Conservation (phyloP, 495 filamentous ascomycete genomes). For the Neurospora intermedia region DNA sequence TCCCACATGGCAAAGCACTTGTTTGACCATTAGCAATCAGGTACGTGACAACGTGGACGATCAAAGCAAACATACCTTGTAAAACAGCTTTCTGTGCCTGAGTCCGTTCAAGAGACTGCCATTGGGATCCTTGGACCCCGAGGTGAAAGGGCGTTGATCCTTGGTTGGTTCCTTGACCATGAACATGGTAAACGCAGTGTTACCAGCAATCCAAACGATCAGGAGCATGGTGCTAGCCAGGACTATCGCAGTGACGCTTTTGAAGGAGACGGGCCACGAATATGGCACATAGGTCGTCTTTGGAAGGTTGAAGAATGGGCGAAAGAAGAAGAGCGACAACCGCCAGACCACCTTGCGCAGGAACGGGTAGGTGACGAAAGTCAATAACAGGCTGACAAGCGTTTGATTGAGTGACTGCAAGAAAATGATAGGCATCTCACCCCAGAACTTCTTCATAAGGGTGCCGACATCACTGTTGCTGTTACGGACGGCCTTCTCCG, state of each 20-base stretch:
- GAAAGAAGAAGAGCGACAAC: conserved; percentile 54
- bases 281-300: conserved; percentile 50
- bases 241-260: conserved; percentile 48
- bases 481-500: conserved; percentile 18
- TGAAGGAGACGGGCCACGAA: conserved; percentile 46
- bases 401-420: conserved; percentile 28
- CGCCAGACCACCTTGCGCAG: conserved; percentile 56
- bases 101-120: conserved; percentile 79
- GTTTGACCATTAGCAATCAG: conserved; percentile 11
- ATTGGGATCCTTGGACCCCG: conserved; percentile 80
- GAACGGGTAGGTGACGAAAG: conserved; percentile 51
- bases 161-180: conserved; percentile 74
- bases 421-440: conserved; percentile 23
- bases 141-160: conserved; percentile 69
- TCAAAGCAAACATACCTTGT: conserved; percentile 34
- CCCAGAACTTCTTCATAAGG: conserved; percentile 15
- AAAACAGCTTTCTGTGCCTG: conserved; percentile 58
- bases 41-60: not conserved
- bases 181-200: conserved; percentile 65
- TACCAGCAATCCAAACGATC: conserved; percentile 62
- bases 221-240: conserved; percentile 56
- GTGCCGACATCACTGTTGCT: conserved; percentile 19
- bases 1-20: conserved; percentile 88
- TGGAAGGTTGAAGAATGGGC: conserved; percentile 63
- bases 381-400: conserved; percentile 34